phyloP scores from a whole-genome alignment of 2,329 filamentous ascomycete species.

The Clarireedia sp. region DNA sequence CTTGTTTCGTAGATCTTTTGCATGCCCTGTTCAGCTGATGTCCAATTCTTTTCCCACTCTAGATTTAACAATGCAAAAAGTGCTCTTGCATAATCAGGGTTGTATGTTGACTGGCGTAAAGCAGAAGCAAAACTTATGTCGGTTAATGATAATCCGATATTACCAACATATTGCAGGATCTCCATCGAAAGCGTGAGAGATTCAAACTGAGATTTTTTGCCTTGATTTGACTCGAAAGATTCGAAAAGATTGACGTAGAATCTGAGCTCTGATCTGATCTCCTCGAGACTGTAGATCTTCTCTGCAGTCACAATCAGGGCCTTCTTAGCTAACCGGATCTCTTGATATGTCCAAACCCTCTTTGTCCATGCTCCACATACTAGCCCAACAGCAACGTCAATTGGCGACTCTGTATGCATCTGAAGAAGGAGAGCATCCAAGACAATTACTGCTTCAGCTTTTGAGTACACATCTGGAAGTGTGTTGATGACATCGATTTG shows the following conservation, averaged over 20 bases:
- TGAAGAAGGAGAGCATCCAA: slow-evolving; percentile 16
- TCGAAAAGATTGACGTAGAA: neutral
- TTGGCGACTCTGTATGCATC: slow-evolving; percentile 3
- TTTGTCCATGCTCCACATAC: slow-evolving; percentile 15
- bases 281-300: too few relatives aligned
- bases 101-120: slow-evolving; percentile 6
- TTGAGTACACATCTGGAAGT: slow-evolving; percentile 12
- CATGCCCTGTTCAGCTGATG: slow-evolving; percentile 14
- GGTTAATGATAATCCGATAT: slow-evolving; percentile 5
- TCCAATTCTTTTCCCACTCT: slow-evolving; percentile 13
- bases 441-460: slow-evolving; percentile 14
- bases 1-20: too few relatives aligned
- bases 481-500: slow-evolving; percentile 15
- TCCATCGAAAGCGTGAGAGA: neutral
- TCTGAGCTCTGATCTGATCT: neutral
- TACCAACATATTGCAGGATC: neutral
- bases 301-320: slow-evolving; percentile 4
- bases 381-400: slow-evolving; percentile 14
- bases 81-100: slow-evolving; percentile 18
- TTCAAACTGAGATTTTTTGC: neutral
- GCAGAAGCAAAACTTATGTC: slow-evolving; percentile 8
- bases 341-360: slow-evolving; percentile 18
- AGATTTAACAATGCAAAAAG: slow-evolving; percentile 14
- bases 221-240: neutral
- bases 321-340: slow-evolving; percentile 15